Evolutionary conservation across 441 rosid species (phyloP), one percentile per base, ranked within the genome.

Genomic region (Melastoma candidum): DNA sequence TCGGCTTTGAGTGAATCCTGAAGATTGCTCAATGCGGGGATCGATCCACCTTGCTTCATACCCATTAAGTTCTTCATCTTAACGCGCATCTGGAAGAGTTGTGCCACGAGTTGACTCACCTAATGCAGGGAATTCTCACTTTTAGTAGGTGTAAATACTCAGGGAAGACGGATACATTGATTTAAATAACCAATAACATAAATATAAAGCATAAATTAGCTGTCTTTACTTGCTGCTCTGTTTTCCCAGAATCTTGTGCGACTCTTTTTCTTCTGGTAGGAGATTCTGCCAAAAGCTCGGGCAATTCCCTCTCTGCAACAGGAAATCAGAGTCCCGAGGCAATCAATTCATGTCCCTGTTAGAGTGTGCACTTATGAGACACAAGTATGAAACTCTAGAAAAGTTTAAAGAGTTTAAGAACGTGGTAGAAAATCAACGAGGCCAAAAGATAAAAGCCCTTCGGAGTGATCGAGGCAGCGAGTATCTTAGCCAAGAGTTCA

Each of bases 71-170:
- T 93, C 95, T 93, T 93, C 99, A 93, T 88, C 10, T 77, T 80
- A 44, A 80, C 84, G 49, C 95, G 90, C 96, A 93, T 93, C 78
- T 88, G 96, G 71, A 88, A 93, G 44, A 93, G 83, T 71, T 88
- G 99, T 63, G 99, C 96, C 54, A 93, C 93, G 58, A 93, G 87
- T 81, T 80, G 84, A 53, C 95, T 84, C 84, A 93, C 98, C 98
- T 87, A 26, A 55, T 50, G 67, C 71, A 46, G 46, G 58, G 1
- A 36, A 36, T 36, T 48, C 53, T 47, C 36, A 60, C n/a, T 53
- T 51, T 13, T 63, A 44, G 63, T 49, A 56, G 57, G 13, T 54
- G 47, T 26, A 4, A 25, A 58, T 10, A 9, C 41, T 36, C 8
- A 36, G 41, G 41, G 6, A 50, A 26, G 14, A 24, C 11, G 12